A percentile compares a stretch with the other conserved stretches of the same genome.
These are phyloP conservation scores for Phascolomyces articulosus DNA, from an alignment of 371 early-diverging fungal species.

Conservation along the genomic window DNA sequence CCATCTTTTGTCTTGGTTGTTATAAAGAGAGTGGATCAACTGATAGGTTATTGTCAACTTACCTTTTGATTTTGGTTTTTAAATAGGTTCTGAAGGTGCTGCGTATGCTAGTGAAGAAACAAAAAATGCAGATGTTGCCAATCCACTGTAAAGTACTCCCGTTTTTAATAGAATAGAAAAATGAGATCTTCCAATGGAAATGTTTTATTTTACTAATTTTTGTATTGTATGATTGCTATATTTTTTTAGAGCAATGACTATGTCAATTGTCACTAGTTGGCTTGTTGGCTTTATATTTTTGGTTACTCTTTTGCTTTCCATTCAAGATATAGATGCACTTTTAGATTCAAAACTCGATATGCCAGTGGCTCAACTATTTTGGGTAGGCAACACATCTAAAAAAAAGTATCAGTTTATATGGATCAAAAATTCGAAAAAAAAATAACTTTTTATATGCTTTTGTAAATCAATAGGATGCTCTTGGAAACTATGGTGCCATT, in stretches of 20 bases:
- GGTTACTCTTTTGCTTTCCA: slow-evolving; percentile 36
- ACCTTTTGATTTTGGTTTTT: background rate
- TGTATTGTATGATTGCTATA: too few relatives aligned
- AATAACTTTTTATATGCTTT: background rate
- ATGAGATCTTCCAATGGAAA: too few relatives aligned
- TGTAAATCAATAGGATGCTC: slow-evolving; percentile 42
- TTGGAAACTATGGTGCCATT: slow-evolving; percentile 43
- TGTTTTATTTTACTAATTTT: too few relatives aligned
- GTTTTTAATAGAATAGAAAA: too few relatives aligned
- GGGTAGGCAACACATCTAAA: slow-evolving; percentile 20
- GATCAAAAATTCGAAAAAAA: too few relatives aligned
- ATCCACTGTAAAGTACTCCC: slow-evolving; percentile 30
- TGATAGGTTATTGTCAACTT: too few relatives aligned
- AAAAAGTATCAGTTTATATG: too few relatives aligned
- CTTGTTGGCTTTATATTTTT: slow-evolving; percentile 38
- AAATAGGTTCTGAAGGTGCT: slow-evolving; percentile 44
- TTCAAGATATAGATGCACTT: slow-evolving; percentile 43
- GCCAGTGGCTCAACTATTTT: slow-evolving; percentile 48
- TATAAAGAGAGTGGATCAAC: too few relatives aligned
- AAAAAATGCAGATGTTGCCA: slow-evolving; percentile 41
- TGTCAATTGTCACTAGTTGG: slow-evolving; percentile 44
- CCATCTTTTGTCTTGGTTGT: slow-evolving; percentile 1
- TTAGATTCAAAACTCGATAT: slow-evolving; percentile 31
- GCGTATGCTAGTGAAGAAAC: slow-evolving; percentile 50
- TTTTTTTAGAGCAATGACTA: slow-evolving; percentile 47